phyloP scores from a whole-genome alignment of 2,329 filamentous ascomycete genomes.

The Aureobasidium sp. region DNA sequence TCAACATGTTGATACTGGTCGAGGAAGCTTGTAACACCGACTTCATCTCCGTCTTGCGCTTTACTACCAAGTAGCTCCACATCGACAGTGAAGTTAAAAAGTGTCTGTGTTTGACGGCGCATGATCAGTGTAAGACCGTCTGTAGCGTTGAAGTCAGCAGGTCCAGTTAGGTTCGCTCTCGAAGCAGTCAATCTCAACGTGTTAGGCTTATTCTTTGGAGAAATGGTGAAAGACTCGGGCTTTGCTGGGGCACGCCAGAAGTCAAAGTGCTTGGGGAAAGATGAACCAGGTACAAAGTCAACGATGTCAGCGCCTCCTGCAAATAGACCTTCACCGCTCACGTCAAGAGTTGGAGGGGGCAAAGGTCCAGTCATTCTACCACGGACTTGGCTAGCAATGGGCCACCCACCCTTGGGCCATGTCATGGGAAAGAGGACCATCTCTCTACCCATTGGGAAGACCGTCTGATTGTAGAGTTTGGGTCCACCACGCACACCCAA shows the following conservation, averaged over 20 bases:
- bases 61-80: slow-evolving; percentile 53
- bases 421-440: slow-evolving; percentile 54
- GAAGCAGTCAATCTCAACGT: slow-evolving; percentile 56
- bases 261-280: slow-evolving; percentile 60
- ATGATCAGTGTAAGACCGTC: slow-evolving; percentile 63
- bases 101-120: slow-evolving; percentile 60
- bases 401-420: slow-evolving; percentile 51
- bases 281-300: slow-evolving; percentile 50
- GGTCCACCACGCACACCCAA: slow-evolving; percentile 53
- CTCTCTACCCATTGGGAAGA: slow-evolving; percentile 65
- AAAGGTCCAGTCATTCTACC: slow-evolving; percentile 52
- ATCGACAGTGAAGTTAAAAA: slow-evolving; percentile 58
- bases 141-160: slow-evolving; percentile 28
- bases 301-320: slow-evolving; percentile 50
- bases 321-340: slow-evolving; percentile 48
- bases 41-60: slow-evolving; percentile 48
- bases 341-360: slow-evolving; percentile 36
- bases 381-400: slow-evolving; percentile 43
- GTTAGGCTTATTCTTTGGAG: slow-evolving; percentile 45
- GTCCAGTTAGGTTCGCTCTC: slow-evolving; percentile 58
- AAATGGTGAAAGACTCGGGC: slow-evolving; percentile 50
- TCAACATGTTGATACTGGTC: slow-evolving; percentile 61
- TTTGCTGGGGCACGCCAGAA: slow-evolving; percentile 64
- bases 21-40: slow-evolving; percentile 60
- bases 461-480: slow-evolving; percentile 39